Evolutionary conservation across 805 yeast species (phyloP), one percentile per base, ranked within the genome.

Genomic region (Millerozyma acaciae): DNA sequence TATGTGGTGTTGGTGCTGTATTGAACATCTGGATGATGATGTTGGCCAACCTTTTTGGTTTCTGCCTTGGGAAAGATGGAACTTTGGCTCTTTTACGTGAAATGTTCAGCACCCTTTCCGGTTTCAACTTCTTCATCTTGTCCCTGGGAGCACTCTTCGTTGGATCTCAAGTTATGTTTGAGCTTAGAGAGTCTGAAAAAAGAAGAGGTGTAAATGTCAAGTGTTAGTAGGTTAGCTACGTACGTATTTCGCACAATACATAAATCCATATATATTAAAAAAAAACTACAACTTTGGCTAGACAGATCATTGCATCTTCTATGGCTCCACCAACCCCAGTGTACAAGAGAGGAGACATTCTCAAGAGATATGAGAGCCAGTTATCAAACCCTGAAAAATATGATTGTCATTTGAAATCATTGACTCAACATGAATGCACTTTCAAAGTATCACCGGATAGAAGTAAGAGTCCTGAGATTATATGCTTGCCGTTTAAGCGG

Each of bases 1-100:
- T 80, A 9, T 85, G 96, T 59, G 96, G 88, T 0, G 44, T 76
- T 5, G 98, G 98, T 3, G 96, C 90, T 4, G 94, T 89, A 18
- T 51, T 71, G 15, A 93, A 93, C 56, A 82, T 93, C 37, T 90
- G 96, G 96, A 74, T 90, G 82, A 90, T 93, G 98, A 88, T 93
- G 88, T 73, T 88, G 43, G 97, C 97, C 10, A 93, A 93, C 50
- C 61, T 94, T 33, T 87, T 84, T 51, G 99, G 99, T 0, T 93
- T 93, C 58, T 93, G 97, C 48, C 69, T 93, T 21, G 97, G 97
- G 6, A 68, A 79, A 18, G 96, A 87, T 39, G 99, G 98, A 2
- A 78, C 89, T 17, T 44, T 69, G 17, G 65, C 70, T 26, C 68
- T 90, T 43, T 61, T 90, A 15, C 50, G 56, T 14, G 89, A 80